Evolutionary conservation across 1,284 basidiomycete species (phyloP), one percentile per base, ranked within the genome.

Genomic region (Clitocybe nebularis): DNA sequence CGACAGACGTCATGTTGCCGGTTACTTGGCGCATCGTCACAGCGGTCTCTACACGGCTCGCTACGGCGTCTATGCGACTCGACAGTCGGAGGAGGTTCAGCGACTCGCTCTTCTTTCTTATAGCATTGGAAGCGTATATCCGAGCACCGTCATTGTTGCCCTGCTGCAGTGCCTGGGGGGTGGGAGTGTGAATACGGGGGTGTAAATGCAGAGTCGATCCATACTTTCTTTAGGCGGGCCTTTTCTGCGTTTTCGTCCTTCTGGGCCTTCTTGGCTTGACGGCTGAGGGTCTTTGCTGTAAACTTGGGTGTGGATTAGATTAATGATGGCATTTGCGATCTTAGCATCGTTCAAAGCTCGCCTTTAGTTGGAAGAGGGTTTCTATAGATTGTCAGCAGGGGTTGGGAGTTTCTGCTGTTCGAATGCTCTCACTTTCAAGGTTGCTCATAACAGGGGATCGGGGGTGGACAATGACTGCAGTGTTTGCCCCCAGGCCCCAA

Each of bases 61-160:
- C 89, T 3, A 99, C 96, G 4, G 96, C 94, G 61, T 99, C 96
- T 62, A 99, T 93, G 22, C 96, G 76, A 56, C 89, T 93, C 0
- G 87, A 81, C 20, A 97, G 69, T 32, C 93, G 76, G 6, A 97
- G 76, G 4, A 97, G 72, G 63, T 98, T 99, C 50, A 99, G 71
- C 0, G 85, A 71, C 64, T 99, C 96, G 50, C 82, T 93, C 79
- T 99, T 98, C 80, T 99, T 99, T 42, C 96, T 79, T 59, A 99
- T 99, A 33, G 96, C 92, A 60, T 99, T 99, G 34, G 93, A 85
- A 10, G 96, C 96, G 62, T 99, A 99, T 74, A 99, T 99, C 45
- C 91, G 81, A n/a, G 96, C 96, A 34, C 95, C 93, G 49, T 99
- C 96, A 37, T 79, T 90, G 69, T 99, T 99, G 39, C 93, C 93